Base-by-base conservation (phyloP, 768 basidiomycete genomes). In the Collybia sp. region DNA sequence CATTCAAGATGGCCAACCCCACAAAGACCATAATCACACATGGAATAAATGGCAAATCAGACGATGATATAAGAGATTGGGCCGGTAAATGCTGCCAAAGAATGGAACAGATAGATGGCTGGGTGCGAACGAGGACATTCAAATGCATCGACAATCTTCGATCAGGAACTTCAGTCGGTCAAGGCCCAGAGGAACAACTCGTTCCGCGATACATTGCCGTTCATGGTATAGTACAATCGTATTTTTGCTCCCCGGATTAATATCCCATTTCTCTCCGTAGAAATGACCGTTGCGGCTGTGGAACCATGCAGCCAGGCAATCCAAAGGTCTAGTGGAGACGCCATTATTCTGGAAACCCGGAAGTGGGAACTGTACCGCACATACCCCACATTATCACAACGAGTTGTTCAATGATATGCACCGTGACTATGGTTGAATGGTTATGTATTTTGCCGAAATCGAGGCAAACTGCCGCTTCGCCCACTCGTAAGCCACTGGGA, bases 321-420 rank as follows among this genome's bases (percentile, higher is more conserved):
- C 44, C 30, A 25, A 4, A 38, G 52, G 33, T 46, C 47, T 11
- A 56, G 61, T 33, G 37, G 43, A 11, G 30, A 40, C 12, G 50
- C 49, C 30, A 48, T 54, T 12, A 41, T 60, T 16, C 51, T 51
- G 13, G 66, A 69, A 46, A 40, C 44, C 36, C 63, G 72, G 32
- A 51, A 46, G 30, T 79, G 76, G 76, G 57, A 63, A 8, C 43
- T 79, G 42, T 73, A 77, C 55, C 68, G 69, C 13, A 70, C 74
- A 3, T 79, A 74, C 57, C 72, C 74, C 18, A 65, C 25, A 25
- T 25, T 25, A 8, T 25, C 25, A 8, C 25, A 25, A 25, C 25
- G n/a, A n/a, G n/a, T n/a, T n/a, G n/a, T n/a, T n/a, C n/a, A n/a
- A n/a, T n/a, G n/a, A n/a, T n/a, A n/a, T n/a, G n/a, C n/a, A n/a